These are phyloP conservation scores for Testicularia cyperi DNA, from an alignment of 1,284 basidiomycete genomes.

Conservation along the genomic window DNA sequence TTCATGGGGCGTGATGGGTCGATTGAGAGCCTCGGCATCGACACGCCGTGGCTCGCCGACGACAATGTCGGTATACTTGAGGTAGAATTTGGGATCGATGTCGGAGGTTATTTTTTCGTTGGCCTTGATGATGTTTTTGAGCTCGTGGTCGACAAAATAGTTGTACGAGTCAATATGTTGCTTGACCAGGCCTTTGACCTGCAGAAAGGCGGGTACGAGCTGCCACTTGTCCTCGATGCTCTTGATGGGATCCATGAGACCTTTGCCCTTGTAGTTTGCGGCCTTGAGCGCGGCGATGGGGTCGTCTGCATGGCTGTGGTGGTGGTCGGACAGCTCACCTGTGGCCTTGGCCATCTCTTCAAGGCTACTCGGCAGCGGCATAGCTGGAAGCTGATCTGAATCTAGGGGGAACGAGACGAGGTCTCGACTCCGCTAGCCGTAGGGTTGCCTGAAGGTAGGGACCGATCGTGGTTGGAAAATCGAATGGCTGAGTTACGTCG, in stretches of 20 bases:
- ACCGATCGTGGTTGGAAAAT: too few relatives aligned
- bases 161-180: constrained; percentile 99
- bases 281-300: constrained; percentile 45
- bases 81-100: constrained; percentile 94
- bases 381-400: constrained; percentile 1
- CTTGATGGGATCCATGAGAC: constrained; percentile 64
- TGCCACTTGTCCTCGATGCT: constrained; percentile 63
- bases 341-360: constrained; percentile 32
- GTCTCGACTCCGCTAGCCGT: too few relatives aligned
- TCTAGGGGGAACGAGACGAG: not conserved
- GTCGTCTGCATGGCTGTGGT: constrained; percentile 10
- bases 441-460: too few relatives aligned
- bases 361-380: constrained; percentile 32
- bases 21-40: constrained; percentile 77
- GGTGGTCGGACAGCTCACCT: constrained; percentile 9
- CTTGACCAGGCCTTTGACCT: constrained; percentile 66
- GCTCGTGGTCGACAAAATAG: constrained; percentile 86
- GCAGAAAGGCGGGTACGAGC: constrained; percentile 57
- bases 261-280: constrained; percentile 56
- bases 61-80: constrained; percentile 93
- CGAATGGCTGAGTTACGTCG: too few relatives aligned
- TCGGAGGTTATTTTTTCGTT: constrained; percentile 69
- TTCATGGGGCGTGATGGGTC: constrained; percentile 91
- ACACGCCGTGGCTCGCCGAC: constrained; percentile 72
- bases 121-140: constrained; percentile 75